These are phyloP conservation scores for Nicotiana knightiana DNA, from an alignment of 257 asterid genomes.

Conservation along the genomic window DNA sequence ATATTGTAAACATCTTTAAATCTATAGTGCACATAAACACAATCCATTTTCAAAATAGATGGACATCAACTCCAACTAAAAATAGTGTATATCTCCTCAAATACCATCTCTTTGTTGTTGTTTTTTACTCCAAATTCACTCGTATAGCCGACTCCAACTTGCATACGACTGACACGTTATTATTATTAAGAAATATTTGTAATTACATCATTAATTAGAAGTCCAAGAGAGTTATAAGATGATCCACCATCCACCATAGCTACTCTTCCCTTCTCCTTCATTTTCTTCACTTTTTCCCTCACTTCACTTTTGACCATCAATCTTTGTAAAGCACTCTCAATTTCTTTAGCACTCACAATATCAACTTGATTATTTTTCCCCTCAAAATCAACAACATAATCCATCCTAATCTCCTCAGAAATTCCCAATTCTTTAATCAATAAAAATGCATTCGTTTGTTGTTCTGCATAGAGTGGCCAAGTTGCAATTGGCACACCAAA, in stretches of 20 bases:
- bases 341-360: slow-evolving; percentile 6
- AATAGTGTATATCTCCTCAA: neutral
- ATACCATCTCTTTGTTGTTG: no score
- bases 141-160: no score
- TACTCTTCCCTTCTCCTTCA: slow-evolving; percentile 16
- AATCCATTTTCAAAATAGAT: neutral
- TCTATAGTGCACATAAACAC: neutral
- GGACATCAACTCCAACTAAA: neutral
- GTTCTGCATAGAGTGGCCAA: slow-evolving; percentile 32
- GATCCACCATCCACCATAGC: slow-evolving; percentile 21
- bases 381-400: slow-evolving; percentile 1
- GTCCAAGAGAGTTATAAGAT: slow-evolving; percentile 12
- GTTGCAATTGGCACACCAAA: slow-evolving; percentile 25
- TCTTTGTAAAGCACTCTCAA: neutral
- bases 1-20: no score
- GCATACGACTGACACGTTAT: no score
- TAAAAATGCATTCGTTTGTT: slow-evolving; percentile 24
- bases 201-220: slow-evolving; percentile 11
- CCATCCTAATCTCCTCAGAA: slow-evolving; percentile 21
- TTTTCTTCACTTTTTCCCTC: slow-evolving; percentile 41
- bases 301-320: slow-evolving; percentile 18
- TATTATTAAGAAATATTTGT: neutral
- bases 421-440: slow-evolving; percentile 25
- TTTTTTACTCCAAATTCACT: neutral
- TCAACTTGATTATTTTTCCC: neutral